phyloP scores from a whole-genome alignment of 495 filamentous ascomycete species.

The Cercophora sp. region DNA sequence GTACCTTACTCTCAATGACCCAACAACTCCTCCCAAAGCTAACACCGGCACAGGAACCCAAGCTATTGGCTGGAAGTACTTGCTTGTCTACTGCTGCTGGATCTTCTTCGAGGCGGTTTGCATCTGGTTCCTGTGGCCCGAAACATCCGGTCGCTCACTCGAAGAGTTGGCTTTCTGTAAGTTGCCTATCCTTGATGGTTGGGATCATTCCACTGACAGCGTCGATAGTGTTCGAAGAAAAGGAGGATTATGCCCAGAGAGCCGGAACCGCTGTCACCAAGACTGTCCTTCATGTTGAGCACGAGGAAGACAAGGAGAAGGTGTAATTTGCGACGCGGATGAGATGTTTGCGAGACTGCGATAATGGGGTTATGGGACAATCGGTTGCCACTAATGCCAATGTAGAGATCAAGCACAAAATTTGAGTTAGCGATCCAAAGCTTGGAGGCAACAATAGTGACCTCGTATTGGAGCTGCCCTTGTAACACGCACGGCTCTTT shows the following conservation, averaged over 20 bases:
- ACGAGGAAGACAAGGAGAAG: conserved; percentile 14
- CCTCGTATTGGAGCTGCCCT: too few relatives aligned
- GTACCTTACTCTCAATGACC: neutral
- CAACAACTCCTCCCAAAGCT: neutral
- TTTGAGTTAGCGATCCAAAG: too few relatives aligned
- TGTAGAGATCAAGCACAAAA: too few relatives aligned
- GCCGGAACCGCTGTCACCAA: conserved; percentile 13
- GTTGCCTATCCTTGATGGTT: conserved; percentile 13
- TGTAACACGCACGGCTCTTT: too few relatives aligned
- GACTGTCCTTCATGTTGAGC: conserved; percentile 11
- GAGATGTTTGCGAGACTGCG: too few relatives aligned
- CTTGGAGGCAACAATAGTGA: too few relatives aligned
- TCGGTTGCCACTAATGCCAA: too few relatives aligned
- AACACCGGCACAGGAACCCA: conserved; percentile 33
- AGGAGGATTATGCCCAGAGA: conserved; percentile 17
- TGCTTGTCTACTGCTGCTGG: conserved; percentile 53
- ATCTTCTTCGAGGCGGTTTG: conserved; percentile 52
- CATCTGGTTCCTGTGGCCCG: conserved; percentile 62
- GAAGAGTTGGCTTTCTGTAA: conserved; percentile 64
- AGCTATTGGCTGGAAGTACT: conserved; percentile 57
- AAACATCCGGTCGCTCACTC: conserved; percentile 57
- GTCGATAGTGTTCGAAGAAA: conserved; percentile 22
- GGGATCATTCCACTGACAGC: neutral
- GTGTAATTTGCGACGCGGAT: too few relatives aligned
- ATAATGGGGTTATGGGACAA: too few relatives aligned